Conservation (phyloP, 2,329 filamentous ascomycete genomes). For the Graphium sp. region DNA sequence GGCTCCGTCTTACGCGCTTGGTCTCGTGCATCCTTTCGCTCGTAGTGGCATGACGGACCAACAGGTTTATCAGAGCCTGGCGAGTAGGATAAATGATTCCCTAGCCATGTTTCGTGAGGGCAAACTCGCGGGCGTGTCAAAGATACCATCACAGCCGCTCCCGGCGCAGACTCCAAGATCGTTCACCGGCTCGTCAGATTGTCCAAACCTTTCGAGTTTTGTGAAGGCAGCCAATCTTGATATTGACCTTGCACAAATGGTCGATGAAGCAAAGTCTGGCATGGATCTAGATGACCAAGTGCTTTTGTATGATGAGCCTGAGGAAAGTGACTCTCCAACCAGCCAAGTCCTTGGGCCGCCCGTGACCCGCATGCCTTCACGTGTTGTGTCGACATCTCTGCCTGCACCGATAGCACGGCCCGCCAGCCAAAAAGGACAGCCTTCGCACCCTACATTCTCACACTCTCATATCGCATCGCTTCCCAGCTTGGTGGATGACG, state of each 20-base stretch:
- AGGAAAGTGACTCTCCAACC: conserved; percentile 16
- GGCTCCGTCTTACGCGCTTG: conserved; percentile 9
- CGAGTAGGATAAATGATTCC: conserved; percentile 35
- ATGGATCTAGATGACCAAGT: conserved; percentile 29
- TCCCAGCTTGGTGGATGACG: conserved; percentile 20
- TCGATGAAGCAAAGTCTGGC: conserved; percentile 40
- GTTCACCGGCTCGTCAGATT: conserved; percentile 37
- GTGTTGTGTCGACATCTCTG: too few species aligned
- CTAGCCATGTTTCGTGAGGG: conserved; percentile 33
- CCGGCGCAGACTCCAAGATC: conserved; percentile 4
- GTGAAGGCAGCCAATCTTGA: conserved; percentile 44
- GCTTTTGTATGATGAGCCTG: conserved; percentile 35
- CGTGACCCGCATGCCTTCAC: conserved; percentile 1
- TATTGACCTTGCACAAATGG: conserved; percentile 39
- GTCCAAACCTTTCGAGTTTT: conserved; percentile 51
- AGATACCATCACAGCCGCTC: conserved; percentile 20
- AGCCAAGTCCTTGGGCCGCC: not conserved
- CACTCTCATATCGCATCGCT: too few species aligned
- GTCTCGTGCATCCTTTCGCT: conserved; percentile 46
- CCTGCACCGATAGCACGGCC: conserved; percentile 1
- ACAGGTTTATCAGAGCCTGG: conserved; percentile 31
- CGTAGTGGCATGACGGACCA: conserved; percentile 36
- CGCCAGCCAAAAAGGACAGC: conserved; percentile 1
- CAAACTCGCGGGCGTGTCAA: conserved; percentile 28
- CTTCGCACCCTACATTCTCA: too few species aligned